phyloP scores from a whole-genome alignment of 1,284 basidiomycete genomes.

The Baeospora myosura region DNA sequence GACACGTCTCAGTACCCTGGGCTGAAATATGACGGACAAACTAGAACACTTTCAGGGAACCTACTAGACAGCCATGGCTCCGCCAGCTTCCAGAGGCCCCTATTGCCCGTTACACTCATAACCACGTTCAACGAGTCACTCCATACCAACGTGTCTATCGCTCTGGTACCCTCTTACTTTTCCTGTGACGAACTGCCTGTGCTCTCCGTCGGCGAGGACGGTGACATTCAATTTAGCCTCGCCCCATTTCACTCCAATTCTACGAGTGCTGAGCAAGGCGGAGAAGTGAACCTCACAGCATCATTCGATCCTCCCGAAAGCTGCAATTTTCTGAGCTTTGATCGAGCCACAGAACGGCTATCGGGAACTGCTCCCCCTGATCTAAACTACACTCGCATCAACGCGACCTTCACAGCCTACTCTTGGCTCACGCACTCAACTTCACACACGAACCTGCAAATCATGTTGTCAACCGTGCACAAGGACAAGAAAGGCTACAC shows the following conservation, averaged over 20 bases:
- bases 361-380: slow-evolving; percentile 47
- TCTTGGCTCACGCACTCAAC: slow-evolving; percentile 61
- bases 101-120: slow-evolving; percentile 55
- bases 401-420: slow-evolving; percentile 57
- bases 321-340: slow-evolving; percentile 41
- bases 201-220: slow-evolving; percentile 41
- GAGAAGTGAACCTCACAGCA: slow-evolving; percentile 43
- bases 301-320: slow-evolving; percentile 43
- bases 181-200: slow-evolving; percentile 46
- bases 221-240: slow-evolving; percentile 34
- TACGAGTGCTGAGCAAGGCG: slow-evolving; percentile 25
- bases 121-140: slow-evolving; percentile 64
- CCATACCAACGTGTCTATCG: slow-evolving; percentile 53
- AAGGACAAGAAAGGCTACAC: slow-evolving; percentile 4
- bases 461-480: slow-evolving; percentile 33
- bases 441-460: slow-evolving; percentile 54
- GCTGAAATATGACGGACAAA: slow-evolving; percentile 55
- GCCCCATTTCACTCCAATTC: slow-evolving; percentile 45
- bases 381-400: slow-evolving; percentile 29
- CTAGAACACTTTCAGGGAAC: slow-evolving; percentile 55
- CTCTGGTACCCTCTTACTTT: slow-evolving; percentile 67
- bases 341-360: slow-evolving; percentile 37
- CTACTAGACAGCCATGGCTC: slow-evolving; percentile 36
- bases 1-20: slow-evolving; percentile 49
- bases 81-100: slow-evolving; percentile 20